phyloP scores from a whole-genome alignment of 23 red algal genomes.

The Cyanidiococcus yangmingshanensis region DNA sequence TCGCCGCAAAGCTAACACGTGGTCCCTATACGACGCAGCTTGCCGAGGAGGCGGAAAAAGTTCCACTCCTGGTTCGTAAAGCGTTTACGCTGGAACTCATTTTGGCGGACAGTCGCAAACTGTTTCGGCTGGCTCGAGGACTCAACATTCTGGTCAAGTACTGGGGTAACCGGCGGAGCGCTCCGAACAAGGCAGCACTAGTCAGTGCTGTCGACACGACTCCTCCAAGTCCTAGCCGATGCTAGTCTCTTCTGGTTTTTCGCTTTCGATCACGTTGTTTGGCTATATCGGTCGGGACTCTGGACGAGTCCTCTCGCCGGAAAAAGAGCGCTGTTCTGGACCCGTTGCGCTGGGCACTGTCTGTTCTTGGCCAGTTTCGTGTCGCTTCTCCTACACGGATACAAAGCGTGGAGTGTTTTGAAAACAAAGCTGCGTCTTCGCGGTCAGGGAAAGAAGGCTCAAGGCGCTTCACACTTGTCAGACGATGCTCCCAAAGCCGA shows the following conservation, averaged over 20 bases:
- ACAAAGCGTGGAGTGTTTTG: neutral
- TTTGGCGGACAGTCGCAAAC: neutral
- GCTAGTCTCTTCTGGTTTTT: neutral
- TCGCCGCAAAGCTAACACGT: neutral
- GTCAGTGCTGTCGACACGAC: neutral
- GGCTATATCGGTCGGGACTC: neutral
- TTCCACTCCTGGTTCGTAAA: neutral
- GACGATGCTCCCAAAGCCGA: neutral
- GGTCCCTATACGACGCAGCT: conserved; percentile 25
- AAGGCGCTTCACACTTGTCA: no score
- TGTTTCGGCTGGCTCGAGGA: conserved; percentile 5
- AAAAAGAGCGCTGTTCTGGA: neutral
- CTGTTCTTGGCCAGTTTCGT: neutral
- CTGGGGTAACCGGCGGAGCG: neutral
- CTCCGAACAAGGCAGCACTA: neutral
- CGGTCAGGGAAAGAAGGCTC: neutral
- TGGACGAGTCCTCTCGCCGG: neutral
- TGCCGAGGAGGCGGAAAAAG: neutral
- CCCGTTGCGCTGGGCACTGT: neutral
- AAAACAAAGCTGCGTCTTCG: neutral
- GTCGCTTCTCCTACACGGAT: neutral
- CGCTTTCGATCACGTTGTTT: neutral
- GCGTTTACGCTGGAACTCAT: neutral
- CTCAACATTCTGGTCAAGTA: neutral
- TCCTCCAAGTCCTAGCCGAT: neutral